phyloP scores from a whole-genome alignment of 306 rosid genomes.

The Purshia tridentata region DNA sequence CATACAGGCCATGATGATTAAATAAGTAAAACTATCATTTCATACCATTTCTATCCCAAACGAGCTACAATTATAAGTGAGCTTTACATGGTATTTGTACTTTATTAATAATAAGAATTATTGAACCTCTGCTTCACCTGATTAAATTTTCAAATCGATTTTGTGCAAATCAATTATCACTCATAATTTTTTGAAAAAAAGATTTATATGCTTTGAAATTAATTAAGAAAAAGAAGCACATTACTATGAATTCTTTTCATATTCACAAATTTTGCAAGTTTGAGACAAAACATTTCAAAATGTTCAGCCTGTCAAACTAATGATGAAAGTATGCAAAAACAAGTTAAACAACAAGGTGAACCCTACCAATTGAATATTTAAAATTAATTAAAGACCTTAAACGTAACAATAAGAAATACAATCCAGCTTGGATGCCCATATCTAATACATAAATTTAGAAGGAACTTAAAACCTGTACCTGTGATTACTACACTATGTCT shows the following conservation, averaged over 20 bases:
- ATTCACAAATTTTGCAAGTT: no score
- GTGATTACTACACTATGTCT: conserved; percentile 93
- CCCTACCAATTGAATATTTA: background rate
- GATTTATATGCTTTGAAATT: no score
- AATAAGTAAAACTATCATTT: background rate
- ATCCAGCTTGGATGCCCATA: conserved; percentile 10
- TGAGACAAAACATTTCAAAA: background rate
- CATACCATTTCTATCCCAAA: background rate
- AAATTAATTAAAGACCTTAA: background rate
- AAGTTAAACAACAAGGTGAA: no score
- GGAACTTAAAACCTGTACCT: conserved; percentile 41
- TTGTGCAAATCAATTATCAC: background rate
- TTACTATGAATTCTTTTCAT: no score
- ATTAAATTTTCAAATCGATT: background rate
- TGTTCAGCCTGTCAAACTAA: background rate
- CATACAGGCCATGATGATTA: background rate
- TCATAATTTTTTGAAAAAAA: background rate
- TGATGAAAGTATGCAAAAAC: conserved; percentile 1
- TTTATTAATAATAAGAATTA: background rate
- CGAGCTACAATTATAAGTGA: background rate
- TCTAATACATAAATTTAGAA: background rate
- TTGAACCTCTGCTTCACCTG: background rate
- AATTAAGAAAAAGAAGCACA: no score
- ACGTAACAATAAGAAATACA: background rate
- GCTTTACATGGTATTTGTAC: background rate